Evolutionary conservation across 495 filamentous ascomycete genomes (phyloP).

Genomic region (Acidomyces sp.): DNA sequence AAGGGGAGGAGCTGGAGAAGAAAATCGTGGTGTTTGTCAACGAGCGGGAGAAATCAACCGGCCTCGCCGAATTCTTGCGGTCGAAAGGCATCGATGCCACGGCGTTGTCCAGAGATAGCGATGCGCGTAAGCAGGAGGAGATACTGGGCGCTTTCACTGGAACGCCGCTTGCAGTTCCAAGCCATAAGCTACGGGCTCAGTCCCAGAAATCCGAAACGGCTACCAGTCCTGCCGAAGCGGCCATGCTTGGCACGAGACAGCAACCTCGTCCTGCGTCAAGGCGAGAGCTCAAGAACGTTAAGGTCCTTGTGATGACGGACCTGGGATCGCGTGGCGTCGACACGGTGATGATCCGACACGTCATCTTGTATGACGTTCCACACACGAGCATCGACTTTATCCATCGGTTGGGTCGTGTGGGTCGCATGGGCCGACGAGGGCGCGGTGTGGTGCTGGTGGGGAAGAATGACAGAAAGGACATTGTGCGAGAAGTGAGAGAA

Average conservation of each 20-base stretch:
- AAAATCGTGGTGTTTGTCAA: slow-evolving; percentile 95
- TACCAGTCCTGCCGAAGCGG: neutral
- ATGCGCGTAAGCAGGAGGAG: slow-evolving; percentile 56
- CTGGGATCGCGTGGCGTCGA: slow-evolving; percentile 87
- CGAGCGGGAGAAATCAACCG: slow-evolving; percentile 74
- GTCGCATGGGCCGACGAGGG: slow-evolving; percentile 77
- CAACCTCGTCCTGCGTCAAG: slow-evolving; percentile 12
- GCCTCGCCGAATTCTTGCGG: slow-evolving; percentile 64
- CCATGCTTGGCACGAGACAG: neutral
- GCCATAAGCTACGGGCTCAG: neutral
- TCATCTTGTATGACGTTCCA: slow-evolving; percentile 88
- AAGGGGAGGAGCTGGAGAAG: slow-evolving; percentile 40
- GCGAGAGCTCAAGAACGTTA: slow-evolving; percentile 41
- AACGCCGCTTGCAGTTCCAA: slow-evolving; percentile 20
- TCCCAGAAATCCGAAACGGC: neutral
- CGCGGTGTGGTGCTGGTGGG: slow-evolving; percentile 82
- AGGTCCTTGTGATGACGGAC: slow-evolving; percentile 89
- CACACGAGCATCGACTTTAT: slow-evolving; percentile 96
- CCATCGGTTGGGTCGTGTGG: slow-evolving; percentile 79
- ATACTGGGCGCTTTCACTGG: slow-evolving; percentile 67
- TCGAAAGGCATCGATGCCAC: slow-evolving; percentile 79
- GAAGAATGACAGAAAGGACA: slow-evolving; percentile 72
- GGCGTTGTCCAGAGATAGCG: slow-evolving; percentile 68
- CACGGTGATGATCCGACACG: slow-evolving; percentile 79
- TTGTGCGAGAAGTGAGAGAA: slow-evolving; percentile 84